Conservation (phyloP, 495 filamentous ascomycete species). For the Lindgomyces ingoldianus region DNA sequence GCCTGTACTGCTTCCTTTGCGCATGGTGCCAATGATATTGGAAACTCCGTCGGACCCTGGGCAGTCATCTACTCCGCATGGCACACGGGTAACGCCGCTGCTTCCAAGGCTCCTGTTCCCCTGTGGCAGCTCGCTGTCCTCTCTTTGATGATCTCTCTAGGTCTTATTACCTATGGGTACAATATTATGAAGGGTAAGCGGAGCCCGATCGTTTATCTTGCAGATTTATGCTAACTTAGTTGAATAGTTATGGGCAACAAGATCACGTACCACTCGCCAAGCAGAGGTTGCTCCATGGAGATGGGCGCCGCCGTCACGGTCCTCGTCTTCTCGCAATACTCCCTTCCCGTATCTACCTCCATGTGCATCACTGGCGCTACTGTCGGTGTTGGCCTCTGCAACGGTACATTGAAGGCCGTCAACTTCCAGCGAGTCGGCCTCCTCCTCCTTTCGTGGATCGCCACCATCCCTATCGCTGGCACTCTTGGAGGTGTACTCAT, state of each 20-base stretch:
- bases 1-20: slow-evolving; percentile 75
- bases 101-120: slow-evolving; percentile 56
- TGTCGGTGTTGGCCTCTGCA: slow-evolving; percentile 45
- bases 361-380: slow-evolving; percentile 47
- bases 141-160: slow-evolving; percentile 55
- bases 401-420: slow-evolving; percentile 54
- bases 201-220: too few species aligned
- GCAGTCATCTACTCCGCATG: slow-evolving; percentile 70
- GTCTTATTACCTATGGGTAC: slow-evolving; percentile 65
- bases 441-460: slow-evolving; percentile 59
- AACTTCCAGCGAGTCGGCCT: slow-evolving; percentile 61
- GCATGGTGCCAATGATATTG: slow-evolving; percentile 79
- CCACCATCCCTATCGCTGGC: slow-evolving; percentile 64
- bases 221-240: too few species aligned
- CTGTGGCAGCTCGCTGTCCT: slow-evolving; percentile 52
- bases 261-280: slow-evolving; percentile 66
- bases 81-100: slow-evolving; percentile 53
- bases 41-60: slow-evolving; percentile 74
- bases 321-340: slow-evolving; percentile 62
- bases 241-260: slow-evolving; percentile 67
- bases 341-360: slow-evolving; percentile 54
- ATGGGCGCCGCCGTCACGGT: slow-evolving; percentile 67
- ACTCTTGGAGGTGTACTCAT: slow-evolving; percentile 61
- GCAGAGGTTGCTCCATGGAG: slow-evolving; percentile 63
- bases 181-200: slow-evolving; percentile 69